These are phyloP conservation scores for Fusarium poae DNA, from an alignment of 2,329 filamentous ascomycete genomes.

Conservation along the genomic window DNA sequence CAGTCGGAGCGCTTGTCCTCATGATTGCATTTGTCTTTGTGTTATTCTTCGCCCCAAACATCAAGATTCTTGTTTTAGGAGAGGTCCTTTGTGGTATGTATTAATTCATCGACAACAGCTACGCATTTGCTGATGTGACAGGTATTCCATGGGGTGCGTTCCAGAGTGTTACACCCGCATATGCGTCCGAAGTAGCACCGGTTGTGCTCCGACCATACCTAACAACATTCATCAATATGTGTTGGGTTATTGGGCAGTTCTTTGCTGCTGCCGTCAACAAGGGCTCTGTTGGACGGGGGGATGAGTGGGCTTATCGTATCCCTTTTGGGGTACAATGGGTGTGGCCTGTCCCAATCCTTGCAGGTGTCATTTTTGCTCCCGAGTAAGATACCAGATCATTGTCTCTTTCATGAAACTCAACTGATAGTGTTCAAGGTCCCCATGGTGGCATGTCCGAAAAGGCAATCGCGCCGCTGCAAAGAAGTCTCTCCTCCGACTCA, in stretches of 20 bases:
- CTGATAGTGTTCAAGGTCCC: slow-evolving; percentile 54
- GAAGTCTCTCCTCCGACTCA: slow-evolving; percentile 58
- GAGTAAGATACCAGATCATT: slow-evolving; percentile 53
- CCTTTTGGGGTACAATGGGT: slow-evolving; percentile 48
- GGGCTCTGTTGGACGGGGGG: slow-evolving; percentile 54
- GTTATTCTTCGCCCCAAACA: slow-evolving; percentile 64
- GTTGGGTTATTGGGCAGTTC: slow-evolving; percentile 69
- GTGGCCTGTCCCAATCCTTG: slow-evolving; percentile 63
- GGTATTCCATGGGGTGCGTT: slow-evolving; percentile 68
- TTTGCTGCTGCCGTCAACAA: slow-evolving; percentile 63
- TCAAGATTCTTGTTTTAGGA: slow-evolving; percentile 62
- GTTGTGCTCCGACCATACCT: slow-evolving; percentile 64
- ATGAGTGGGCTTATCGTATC: slow-evolving; percentile 61
- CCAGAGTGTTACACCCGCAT: slow-evolving; percentile 65
- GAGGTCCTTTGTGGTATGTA: slow-evolving; percentile 59
- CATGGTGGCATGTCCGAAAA: slow-evolving; percentile 65
- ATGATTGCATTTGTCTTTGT: slow-evolving; percentile 66
- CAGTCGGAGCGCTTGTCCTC: slow-evolving; percentile 60
- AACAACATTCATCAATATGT: slow-evolving; percentile 68
- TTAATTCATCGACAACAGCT: background rate
- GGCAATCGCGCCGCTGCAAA: slow-evolving; percentile 57
- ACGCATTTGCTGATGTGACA: slow-evolving; percentile 36
- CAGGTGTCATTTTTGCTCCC: slow-evolving; percentile 61
- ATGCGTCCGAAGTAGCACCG: slow-evolving; percentile 66
- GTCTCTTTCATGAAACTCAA: rapidly evolving